Percentiles rank a stretch among this genome's conserved stretches.
Evolutionary conservation across 2,329 filamentous ascomycete genomes (phyloP).

Genomic region (Orbilia javanica): DNA sequence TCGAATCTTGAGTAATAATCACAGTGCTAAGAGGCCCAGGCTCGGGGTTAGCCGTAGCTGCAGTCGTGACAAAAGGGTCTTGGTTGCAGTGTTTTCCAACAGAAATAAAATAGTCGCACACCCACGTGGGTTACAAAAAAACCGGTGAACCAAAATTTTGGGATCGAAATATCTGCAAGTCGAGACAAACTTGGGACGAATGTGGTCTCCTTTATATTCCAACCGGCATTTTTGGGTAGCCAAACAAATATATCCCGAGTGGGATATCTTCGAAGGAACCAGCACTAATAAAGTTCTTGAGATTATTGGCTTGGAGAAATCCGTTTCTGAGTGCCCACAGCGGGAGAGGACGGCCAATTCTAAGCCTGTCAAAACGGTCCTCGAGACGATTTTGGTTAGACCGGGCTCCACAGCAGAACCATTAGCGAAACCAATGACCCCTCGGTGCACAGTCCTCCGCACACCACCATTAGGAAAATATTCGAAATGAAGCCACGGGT

Average conservation of each 20-base stretch:
- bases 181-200: constrained; percentile 10
- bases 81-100: not conserved
- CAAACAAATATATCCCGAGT: constrained; percentile 24
- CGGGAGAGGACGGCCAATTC: constrained; percentile 25
- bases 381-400: constrained; percentile 41
- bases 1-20: not conserved
- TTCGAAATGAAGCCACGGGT: constrained; percentile 2
- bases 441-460: constrained; percentile 25
- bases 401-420: constrained; percentile 24
- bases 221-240: not conserved
- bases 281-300: not conserved
- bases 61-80: constrained; percentile 1
- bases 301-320: constrained; percentile 4
- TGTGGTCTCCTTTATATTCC: constrained; percentile 44
- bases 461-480: constrained; percentile 26
- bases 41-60: constrained; percentile 17
- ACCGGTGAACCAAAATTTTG: constrained; percentile 24
- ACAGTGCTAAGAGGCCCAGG: not conserved
- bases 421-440: constrained; percentile 19
- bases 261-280: not conserved
- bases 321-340: constrained; percentile 18
- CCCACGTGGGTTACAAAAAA: constrained; percentile 19
- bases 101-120: not conserved
- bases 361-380: constrained; percentile 33
- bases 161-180: constrained; percentile 25